Conservation (phyloP, 169 alveolate genomes). For the Plasmodium adleri region DNA sequence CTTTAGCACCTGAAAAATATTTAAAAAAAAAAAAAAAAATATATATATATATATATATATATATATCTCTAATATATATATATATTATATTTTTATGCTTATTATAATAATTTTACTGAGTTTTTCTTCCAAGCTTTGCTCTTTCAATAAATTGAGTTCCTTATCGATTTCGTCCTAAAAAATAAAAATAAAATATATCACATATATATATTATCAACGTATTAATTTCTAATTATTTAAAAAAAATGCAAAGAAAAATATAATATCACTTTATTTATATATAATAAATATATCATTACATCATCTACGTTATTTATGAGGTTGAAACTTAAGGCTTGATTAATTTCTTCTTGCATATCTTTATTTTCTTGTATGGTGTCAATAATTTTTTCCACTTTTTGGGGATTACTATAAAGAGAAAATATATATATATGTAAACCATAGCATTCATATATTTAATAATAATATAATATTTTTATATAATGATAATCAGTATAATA, state of each 20-base stretch:
- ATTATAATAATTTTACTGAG: constrained; percentile 28
- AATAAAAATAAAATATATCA: background rate
- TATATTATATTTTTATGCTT: background rate
- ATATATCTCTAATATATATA: background rate
- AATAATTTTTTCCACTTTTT: constrained; percentile 81
- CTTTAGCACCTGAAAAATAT: constrained; percentile 18
- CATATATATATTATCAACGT: background rate
- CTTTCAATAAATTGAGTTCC: constrained; percentile 64
- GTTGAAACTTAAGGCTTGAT: constrained; percentile 77
- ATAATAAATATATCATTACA: constrained; percentile 17
- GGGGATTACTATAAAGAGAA: constrained; percentile 70
- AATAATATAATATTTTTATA: too few species aligned
- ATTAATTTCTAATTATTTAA: constrained; percentile 3
- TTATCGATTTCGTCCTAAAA: constrained; percentile 67
- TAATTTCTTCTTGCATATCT: constrained; percentile 83
- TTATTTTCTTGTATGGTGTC: constrained; percentile 84
- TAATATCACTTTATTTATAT: background rate
- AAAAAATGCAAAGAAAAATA: background rate
- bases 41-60: background rate
- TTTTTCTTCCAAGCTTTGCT: constrained; percentile 70
- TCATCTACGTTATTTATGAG: constrained; percentile 71
- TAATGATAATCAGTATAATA: too few species aligned
- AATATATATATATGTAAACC: background rate
- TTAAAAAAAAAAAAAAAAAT: constrained; percentile 33
- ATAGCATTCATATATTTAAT: too few species aligned